Evolutionary conservation across 305 asterid genomes (phyloP), one percentile per base, ranked within the genome.

Genomic region (Plantago coronopus): DNA sequence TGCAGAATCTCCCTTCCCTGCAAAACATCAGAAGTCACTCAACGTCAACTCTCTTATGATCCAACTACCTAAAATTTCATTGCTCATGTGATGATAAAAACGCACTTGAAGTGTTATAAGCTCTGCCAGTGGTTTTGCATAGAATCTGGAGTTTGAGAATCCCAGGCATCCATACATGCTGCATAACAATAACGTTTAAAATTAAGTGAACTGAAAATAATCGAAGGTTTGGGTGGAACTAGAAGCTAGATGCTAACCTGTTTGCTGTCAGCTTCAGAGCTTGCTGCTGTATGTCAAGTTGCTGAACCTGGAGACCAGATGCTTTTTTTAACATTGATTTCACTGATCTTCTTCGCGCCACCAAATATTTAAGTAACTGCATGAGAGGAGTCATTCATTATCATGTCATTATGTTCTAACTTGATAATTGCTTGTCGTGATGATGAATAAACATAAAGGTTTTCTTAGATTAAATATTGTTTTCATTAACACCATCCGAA

Each of bases 81-180:
- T 45, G 2, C 56, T 70, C 64, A 66, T 31, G 43, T 61, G 27
- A 38, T 25, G 67, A 64, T 34, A 14, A 65, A 16, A 53, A 61
- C 54, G 62, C 69, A 89, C 99, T 70, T 93, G 99, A 70, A 74
- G 79, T 68, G 99, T 93, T 73, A 90, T 76, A 65, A 93, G 95
- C 78, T 93, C 99, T 48, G 99, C 99, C 43, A 93, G 82, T 47
- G 96, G 95, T 78, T 83, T 93, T 27, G 97, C 99, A 70, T 87
- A 89, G 76, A 93, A 93, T 83, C 99, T 87, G 59, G 99, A 93
- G 79, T 83, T 89, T 70, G 91, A 77, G 83, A 85, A 89, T 56
- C 99, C 99, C 72, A 93, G 81, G 80, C 99, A 93, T 51, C 99
- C 99, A 63, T 93, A 93, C 89, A 93, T 89, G 76, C 99, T 89